Evolutionary conservation across 148 eudicot species (phyloP).

Genomic region (Vaccinium corymbosum): DNA sequence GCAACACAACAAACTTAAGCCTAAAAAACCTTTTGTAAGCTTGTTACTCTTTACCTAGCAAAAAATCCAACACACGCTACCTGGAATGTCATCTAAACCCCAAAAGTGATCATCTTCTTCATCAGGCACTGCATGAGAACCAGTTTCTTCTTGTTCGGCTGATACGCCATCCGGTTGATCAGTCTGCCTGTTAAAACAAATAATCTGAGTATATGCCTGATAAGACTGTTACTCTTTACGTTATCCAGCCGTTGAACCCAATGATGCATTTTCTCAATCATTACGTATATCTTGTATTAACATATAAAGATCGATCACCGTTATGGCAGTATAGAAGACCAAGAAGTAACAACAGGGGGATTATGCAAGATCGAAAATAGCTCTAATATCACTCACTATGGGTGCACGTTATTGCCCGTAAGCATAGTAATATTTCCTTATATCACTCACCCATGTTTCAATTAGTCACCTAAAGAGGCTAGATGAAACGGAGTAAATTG

Average conservation of each 20-base stretch:
- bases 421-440: too few relatives aligned
- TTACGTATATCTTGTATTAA: background rate
- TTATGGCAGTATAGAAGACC: background rate
- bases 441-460: background rate
- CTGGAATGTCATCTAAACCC: slow-evolving; percentile 78
- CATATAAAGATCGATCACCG: background rate
- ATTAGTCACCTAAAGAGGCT: background rate
- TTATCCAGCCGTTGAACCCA: background rate
- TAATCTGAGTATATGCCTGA: too few relatives aligned
- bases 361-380: background rate
- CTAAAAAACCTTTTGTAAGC: background rate
- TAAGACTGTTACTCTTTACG: background rate
- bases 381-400: background rate
- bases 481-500: background rate
- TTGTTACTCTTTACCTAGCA: background rate
- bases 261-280: background rate
- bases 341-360: background rate
- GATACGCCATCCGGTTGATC: slow-evolving; percentile 46
- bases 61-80: slow-evolving; percentile 29
- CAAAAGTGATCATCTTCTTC: slow-evolving; percentile 67
- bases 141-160: slow-evolving; percentile 48
- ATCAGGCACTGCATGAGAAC: slow-evolving; percentile 37
- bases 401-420: background rate
- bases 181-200: slow-evolving; percentile 37
- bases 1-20: slow-evolving; percentile 27